Conservation (phyloP, 371 early-diverging fungal genomes). For the Lichtheimia corymbifera region DNA sequence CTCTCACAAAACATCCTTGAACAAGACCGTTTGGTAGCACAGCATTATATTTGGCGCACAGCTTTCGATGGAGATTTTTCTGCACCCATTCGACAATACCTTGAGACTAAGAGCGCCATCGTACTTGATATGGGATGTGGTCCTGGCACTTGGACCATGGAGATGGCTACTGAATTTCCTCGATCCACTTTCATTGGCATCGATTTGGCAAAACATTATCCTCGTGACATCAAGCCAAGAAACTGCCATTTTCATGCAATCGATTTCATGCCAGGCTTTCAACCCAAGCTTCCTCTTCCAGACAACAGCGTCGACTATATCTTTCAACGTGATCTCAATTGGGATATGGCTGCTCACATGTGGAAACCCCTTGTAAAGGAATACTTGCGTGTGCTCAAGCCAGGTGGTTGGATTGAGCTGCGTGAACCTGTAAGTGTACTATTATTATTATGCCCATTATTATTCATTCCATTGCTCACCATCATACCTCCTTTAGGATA, state of each 20-base stretch:
- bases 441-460: not conserved
- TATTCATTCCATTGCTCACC: not conserved
- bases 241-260: conserved; percentile 46
- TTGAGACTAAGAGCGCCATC: conserved; percentile 36
- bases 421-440: conserved; percentile 37
- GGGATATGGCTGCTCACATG: conserved; percentile 26
- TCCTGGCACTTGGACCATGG: conserved; percentile 51
- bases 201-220: conserved; percentile 30
- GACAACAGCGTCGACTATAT: conserved; percentile 51
- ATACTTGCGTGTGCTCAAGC: conserved; percentile 40
- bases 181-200: conserved; percentile 44
- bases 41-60: conserved; percentile 49
- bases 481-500: conserved; percentile 19
- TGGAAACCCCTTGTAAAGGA: conserved; percentile 41
- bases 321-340: conserved; percentile 46
- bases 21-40: conserved; percentile 48
- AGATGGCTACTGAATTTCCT: conserved; percentile 45
- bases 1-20: conserved; percentile 35
- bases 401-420: conserved; percentile 51
- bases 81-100: conserved; percentile 30
- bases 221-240: conserved; percentile 43
- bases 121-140: conserved; percentile 52
- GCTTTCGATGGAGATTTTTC: conserved; percentile 44
- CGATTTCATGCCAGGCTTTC: conserved; percentile 18
- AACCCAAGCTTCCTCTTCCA: conserved; percentile 33